Evolutionary conservation across 2,329 filamentous ascomycete genomes (phyloP).

Genomic region (Verticillium zaregamsianum): DNA sequence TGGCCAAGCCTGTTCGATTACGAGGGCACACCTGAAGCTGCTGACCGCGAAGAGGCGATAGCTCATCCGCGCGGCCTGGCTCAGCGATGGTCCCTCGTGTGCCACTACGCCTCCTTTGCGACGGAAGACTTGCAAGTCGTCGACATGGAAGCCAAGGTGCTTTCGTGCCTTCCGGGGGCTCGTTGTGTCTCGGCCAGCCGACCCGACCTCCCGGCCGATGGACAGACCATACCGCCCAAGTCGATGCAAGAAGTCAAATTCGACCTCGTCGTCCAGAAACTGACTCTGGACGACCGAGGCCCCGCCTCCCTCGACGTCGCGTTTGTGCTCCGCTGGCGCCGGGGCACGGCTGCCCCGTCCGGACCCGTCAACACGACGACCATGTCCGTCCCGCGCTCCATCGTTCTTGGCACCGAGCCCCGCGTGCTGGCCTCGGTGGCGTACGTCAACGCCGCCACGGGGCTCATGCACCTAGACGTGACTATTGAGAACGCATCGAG

Average conservation of each 20-base stretch:
- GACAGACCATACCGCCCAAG: constrained; percentile 55
- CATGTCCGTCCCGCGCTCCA: constrained; percentile 74
- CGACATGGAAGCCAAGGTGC: constrained; percentile 58
- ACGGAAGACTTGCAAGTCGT: constrained; percentile 62
- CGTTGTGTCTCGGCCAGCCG: constrained; percentile 46
- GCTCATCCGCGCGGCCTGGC: constrained; percentile 54
- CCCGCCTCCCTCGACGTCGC: constrained; percentile 70
- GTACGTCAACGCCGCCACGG: constrained; percentile 29
- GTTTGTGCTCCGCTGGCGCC: constrained; percentile 74
- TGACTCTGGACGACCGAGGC: constrained; percentile 75
- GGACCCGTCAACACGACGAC: constrained; percentile 54
- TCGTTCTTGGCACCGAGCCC: constrained; percentile 79
- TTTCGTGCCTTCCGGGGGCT: constrained; percentile 58
- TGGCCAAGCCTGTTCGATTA: constrained; percentile 87
- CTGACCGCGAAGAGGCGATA: constrained; percentile 24
- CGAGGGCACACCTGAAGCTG: constrained; percentile 37
- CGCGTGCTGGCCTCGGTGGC: constrained; percentile 67
- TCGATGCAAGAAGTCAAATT: constrained; percentile 71
- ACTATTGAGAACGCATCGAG: constrained; percentile 90
- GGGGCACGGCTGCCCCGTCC: constrained; percentile 34
- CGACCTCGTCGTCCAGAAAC: constrained; percentile 69
- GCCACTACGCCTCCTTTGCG: constrained; percentile 73
- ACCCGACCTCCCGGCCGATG: constrained; percentile 32
- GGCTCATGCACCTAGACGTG: constrained; percentile 44
- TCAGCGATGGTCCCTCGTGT: constrained; percentile 77